Conservation (phyloP, 2,329 filamentous ascomycete species). For the Fusarium odoratissimum region DNA sequence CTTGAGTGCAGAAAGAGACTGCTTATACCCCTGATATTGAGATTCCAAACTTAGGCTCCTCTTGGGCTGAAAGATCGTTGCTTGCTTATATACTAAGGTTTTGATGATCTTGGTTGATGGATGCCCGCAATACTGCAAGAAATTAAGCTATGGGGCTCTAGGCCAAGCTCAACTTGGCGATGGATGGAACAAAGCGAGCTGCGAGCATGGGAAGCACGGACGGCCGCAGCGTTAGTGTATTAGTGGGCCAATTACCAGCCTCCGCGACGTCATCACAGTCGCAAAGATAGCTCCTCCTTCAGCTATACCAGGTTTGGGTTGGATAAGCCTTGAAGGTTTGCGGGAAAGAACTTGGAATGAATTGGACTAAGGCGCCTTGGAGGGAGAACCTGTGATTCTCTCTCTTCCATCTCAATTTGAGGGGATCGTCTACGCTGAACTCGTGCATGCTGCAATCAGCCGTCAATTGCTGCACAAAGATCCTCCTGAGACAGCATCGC, state of each 20-base stretch:
- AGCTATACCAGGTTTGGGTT: slow-evolving; percentile 19
- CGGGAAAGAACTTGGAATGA: slow-evolving; percentile 28
- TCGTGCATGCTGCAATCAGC: slow-evolving; percentile 32
- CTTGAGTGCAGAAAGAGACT: background rate
- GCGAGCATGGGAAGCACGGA: slow-evolving; percentile 24
- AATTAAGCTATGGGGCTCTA: slow-evolving; percentile 22
- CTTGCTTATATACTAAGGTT: background rate
- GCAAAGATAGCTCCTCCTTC: slow-evolving; percentile 28
- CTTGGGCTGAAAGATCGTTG: background rate
- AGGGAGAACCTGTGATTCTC: background rate
- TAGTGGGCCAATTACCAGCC: slow-evolving; percentile 31
- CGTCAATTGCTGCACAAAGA: slow-evolving; percentile 35
- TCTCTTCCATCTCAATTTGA: background rate
- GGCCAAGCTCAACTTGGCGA: slow-evolving; percentile 3
- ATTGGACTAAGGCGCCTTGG: background rate
- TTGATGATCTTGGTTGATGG: background rate
- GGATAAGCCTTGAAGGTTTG: slow-evolving; percentile 28
- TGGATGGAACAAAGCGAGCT: background rate
- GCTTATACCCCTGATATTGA: background rate
- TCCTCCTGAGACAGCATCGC: slow-evolving; percentile 32
- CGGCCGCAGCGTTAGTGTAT: background rate
- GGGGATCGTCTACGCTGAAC: slow-evolving; percentile 4
- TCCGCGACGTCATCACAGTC: slow-evolving; percentile 32
- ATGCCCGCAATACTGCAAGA: slow-evolving; percentile 25
- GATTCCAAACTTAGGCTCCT: background rate